Base-by-base conservation (phyloP, 2,329 filamentous ascomycete genomes). In the Myotisia sp. region DNA sequence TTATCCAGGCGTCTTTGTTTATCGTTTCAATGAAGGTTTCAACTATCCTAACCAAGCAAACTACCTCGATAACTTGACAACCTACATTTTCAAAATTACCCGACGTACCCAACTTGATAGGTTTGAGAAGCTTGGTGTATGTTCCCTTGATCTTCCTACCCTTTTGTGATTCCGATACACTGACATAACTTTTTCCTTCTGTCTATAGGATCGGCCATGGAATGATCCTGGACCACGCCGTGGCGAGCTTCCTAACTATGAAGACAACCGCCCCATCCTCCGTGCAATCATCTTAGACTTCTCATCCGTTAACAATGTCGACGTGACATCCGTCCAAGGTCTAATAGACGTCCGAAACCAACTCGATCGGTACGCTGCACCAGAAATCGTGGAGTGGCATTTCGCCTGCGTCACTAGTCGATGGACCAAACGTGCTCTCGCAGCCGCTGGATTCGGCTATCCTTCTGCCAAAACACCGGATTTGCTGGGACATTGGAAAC, bases 221-320 rank as follows among this genome's bases (percentile, higher is more conserved):
- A 71, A 70, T 43, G 67, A 73, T 40, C 56, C 63, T 5, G 61
- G 54, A 40, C 64, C 56, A 23, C 55, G 50, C 2, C 28, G 31
- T 28, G 35, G 38, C 4, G n/a, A 32, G 7, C 26, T 24, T 18
- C 9, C 37, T 21, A 36, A 44, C 26, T 24, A 30, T 12, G 42
- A 42, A 6, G 50, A 54, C 36, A 40, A 40, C 8, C 54, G 63
- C 1, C 70, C 70, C 0, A 51, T 60, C 7, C 56, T 74, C 10
- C 62, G 63, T 34, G 67, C 70, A n/a, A 46, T 74, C 14, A 55
- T 74, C 6, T 56, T 73, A 2, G 70, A 74, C 51, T 71, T 68
- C 43, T 62, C 67, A 1, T 59, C 65, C 2, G 65, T 72, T 29
- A 69, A 71, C 46, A 60, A 65, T 29, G 57, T 73, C 26, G 70